Evolutionary conservation across 306 rosid genomes (phyloP).

Genomic region (Ziziphus jujuba): DNA sequence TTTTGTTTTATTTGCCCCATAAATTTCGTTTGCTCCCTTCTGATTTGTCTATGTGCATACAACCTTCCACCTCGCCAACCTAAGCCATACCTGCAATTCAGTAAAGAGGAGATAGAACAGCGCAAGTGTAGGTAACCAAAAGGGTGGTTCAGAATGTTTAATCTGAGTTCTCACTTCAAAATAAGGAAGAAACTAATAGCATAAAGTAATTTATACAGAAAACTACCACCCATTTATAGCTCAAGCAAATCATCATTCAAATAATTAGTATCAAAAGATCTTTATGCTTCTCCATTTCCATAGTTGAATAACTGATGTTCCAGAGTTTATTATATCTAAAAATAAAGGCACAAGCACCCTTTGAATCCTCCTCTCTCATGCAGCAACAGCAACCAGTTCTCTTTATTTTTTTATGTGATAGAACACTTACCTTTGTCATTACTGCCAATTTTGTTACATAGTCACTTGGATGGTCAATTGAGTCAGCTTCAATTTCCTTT

Average conservation of each 20-base stretch:
- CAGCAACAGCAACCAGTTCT: too few relatives aligned
- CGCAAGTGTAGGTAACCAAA: not conserved
- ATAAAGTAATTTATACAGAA: not conserved
- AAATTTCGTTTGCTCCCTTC: conserved; percentile 86
- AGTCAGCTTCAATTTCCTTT: too few relatives aligned
- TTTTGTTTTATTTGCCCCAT: conserved; percentile 65
- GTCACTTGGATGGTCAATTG: too few relatives aligned
- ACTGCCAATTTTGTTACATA: too few relatives aligned
- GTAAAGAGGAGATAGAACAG: conserved; percentile 3
- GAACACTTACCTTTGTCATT: too few relatives aligned
- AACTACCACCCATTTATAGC: not conserved
- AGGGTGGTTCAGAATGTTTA: not conserved
- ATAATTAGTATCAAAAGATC: not conserved
- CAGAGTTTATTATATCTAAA: not conserved
- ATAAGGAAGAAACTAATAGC: not conserved
- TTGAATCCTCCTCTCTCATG: too few relatives aligned
- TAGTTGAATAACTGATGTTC: not conserved
- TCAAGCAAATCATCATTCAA: not conserved
- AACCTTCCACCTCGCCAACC: conserved; percentile 96
- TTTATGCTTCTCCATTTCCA: not conserved
- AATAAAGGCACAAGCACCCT: too few relatives aligned
- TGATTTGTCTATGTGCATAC: conserved; percentile 66
- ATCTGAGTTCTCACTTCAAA: not conserved
- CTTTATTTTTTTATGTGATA: too few relatives aligned
- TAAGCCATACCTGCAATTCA: conserved; percentile 66